Evolutionary conservation across 208 protist genomes (phyloP).

Genomic region (Acanthamoeba culbertsoni): DNA sequence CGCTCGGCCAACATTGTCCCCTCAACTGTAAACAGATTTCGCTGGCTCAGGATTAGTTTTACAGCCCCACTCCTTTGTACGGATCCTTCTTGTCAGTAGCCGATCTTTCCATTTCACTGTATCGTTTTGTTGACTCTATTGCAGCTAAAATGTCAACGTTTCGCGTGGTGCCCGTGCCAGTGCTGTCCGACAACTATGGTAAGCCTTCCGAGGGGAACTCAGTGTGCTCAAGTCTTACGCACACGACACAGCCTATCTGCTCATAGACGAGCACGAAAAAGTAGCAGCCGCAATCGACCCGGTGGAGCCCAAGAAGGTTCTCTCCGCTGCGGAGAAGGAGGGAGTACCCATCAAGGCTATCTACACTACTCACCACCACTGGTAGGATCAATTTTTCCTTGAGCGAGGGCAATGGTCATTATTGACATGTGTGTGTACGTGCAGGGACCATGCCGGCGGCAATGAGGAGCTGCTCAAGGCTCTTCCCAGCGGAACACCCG

Average conservation of each 20-base stretch:
- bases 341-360: slow-evolving; percentile 75
- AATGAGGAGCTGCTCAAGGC: slow-evolving; percentile 80
- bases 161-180: slow-evolving; percentile 24
- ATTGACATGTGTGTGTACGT: background rate
- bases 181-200: slow-evolving; percentile 54
- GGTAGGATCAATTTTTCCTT: background rate
- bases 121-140: background rate
- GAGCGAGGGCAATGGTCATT: background rate
- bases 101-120: background rate
- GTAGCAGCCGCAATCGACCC: slow-evolving; percentile 83
- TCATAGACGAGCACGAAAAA: slow-evolving; percentile 30
- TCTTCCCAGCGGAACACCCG: slow-evolving; percentile 57
- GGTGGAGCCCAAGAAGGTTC: slow-evolving; percentile 82
- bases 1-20: too few species aligned
- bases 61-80: too few species aligned
- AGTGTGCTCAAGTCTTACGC: background rate
- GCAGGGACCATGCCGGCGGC: slow-evolving; percentile 88
- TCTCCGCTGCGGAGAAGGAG: slow-evolving; percentile 73
- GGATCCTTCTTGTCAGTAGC: background rate
- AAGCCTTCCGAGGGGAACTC: background rate
- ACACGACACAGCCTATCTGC: background rate
- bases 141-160: background rate
- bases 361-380: slow-evolving; percentile 94
- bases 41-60: too few species aligned
- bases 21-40: too few species aligned